phyloP scores from a whole-genome alignment of 2,329 filamentous ascomycete species.

The Fusarium tuaranense region DNA sequence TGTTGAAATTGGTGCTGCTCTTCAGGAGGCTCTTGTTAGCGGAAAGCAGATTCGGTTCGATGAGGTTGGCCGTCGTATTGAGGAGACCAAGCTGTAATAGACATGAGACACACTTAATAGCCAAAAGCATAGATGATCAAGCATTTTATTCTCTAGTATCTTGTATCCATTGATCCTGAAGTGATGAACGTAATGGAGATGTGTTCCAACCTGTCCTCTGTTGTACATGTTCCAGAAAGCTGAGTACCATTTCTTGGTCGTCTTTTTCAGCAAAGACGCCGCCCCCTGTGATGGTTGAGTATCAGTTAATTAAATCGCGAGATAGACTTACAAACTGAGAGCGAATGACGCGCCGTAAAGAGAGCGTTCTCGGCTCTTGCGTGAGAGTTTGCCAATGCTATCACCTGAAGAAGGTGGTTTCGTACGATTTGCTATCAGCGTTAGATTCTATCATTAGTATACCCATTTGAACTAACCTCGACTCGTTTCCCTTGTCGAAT shows the following conservation, averaged over 20 bases:
- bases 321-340: not conserved
- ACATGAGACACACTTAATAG: not conserved
- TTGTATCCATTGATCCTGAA: conserved; percentile 25
- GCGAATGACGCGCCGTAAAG: not conserved
- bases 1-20: conserved; percentile 19
- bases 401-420: not conserved
- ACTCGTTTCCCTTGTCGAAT: not conserved
- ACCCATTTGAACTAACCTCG: not conserved
- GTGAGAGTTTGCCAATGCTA: not conserved
- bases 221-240: conserved; percentile 27
- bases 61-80: conserved; percentile 25
- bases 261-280: conserved; percentile 25
- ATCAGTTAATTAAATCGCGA: not conserved
- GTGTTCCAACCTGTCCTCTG: conserved; percentile 31
- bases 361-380: not conserved
- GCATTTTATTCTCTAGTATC: conserved; percentile 9
- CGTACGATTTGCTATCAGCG: not conserved
- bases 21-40: conserved; percentile 22
- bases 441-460: not conserved
- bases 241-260: conserved; percentile 26
- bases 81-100: conserved; percentile 21
- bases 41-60: conserved; percentile 28
- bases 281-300: conserved; percentile 25
- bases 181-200: conserved; percentile 12
- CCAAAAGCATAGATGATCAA: not conserved